Conservation (phyloP, 2,329 filamentous ascomycete species). For the Macrophomina phaseolina region DNA sequence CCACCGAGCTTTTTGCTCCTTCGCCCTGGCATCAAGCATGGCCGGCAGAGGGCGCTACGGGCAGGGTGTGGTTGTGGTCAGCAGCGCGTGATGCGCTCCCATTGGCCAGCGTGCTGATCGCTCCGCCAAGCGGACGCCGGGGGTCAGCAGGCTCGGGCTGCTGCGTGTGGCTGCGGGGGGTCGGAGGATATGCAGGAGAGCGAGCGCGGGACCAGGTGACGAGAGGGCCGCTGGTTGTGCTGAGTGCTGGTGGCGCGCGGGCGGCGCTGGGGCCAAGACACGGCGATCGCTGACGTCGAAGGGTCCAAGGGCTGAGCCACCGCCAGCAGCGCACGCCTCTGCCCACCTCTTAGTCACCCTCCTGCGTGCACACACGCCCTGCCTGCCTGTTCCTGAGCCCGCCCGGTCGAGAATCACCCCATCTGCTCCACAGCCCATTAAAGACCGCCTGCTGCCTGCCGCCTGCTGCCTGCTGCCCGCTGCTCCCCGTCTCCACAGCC, state of each 20-base stretch:
- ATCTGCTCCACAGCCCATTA: background rate
- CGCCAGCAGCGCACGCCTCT: background rate
- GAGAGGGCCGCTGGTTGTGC: too few relatives aligned
- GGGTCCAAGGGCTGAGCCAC: constrained; percentile 9
- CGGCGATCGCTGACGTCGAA: constrained; percentile 6
- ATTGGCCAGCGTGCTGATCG: constrained; percentile 17
- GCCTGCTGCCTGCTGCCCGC: background rate
- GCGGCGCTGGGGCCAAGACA: background rate
- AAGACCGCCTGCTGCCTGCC: constrained; percentile 9
- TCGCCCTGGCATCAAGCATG: background rate
- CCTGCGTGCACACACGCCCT: too few relatives aligned
- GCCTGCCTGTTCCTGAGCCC: background rate
- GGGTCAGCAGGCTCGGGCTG: constrained; percentile 18
- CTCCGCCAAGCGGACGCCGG: background rate
- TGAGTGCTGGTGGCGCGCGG: background rate
- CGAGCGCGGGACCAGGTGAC: too few relatives aligned
- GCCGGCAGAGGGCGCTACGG: background rate
- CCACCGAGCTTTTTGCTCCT: constrained; percentile 12
- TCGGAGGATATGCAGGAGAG: constrained; percentile 7
- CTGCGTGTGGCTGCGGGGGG: constrained; percentile 13
- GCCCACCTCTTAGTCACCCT: too few relatives aligned
- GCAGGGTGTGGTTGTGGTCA: constrained; percentile 8
- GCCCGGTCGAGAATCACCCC: background rate
- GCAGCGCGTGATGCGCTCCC: constrained; percentile 20
- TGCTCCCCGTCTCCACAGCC: background rate